Evolutionary conservation across 176 grass and related monocot species (phyloP).

Genomic region (Saccharum spontaneum): DNA sequence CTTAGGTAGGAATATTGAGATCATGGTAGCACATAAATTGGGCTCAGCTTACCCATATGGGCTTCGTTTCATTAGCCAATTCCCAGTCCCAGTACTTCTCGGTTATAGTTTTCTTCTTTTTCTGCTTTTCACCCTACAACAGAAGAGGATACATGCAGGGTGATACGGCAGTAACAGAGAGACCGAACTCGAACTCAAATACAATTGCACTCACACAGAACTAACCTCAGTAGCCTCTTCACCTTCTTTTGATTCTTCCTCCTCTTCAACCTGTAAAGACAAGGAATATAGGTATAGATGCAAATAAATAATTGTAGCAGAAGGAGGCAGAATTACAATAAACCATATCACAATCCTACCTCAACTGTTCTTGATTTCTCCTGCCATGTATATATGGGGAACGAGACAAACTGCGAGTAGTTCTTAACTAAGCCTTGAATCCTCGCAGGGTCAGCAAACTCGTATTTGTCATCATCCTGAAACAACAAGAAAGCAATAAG

Average conservation of each 20-base stretch:
- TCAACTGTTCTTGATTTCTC: slow-evolving; percentile 92
- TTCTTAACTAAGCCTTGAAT: slow-evolving; percentile 92
- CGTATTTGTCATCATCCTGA: slow-evolving; percentile 84
- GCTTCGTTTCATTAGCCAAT: slow-evolving; percentile 84
- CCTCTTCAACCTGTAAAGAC: slow-evolving; percentile 68
- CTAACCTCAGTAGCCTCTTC: slow-evolving; percentile 67
- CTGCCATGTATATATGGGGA: slow-evolving; percentile 94
- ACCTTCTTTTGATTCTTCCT: slow-evolving; percentile 70
- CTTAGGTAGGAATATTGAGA: not conserved
- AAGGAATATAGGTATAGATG: not conserved
- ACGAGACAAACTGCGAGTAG: slow-evolving; percentile 91
- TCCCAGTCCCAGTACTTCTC: slow-evolving; percentile 99
- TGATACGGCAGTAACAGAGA: not conserved
- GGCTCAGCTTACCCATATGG: slow-evolving; percentile 71
- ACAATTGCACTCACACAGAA: slow-evolving; percentile 13
- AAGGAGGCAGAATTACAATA: not conserved
- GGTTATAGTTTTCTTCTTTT: slow-evolving; percentile 88
- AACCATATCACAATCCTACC: slow-evolving; percentile 33
- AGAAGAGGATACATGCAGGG: not conserved
- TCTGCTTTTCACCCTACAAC: slow-evolving; percentile 67
- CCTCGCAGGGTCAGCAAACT: slow-evolving; percentile 70
- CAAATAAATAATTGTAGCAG: not conserved
- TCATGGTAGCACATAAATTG: not conserved
- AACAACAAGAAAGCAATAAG: slow-evolving; percentile 34
- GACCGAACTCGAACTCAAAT: not conserved